phyloP scores from a whole-genome alignment of 139 green algal genomes.

The Picochlorum sp. region DNA sequence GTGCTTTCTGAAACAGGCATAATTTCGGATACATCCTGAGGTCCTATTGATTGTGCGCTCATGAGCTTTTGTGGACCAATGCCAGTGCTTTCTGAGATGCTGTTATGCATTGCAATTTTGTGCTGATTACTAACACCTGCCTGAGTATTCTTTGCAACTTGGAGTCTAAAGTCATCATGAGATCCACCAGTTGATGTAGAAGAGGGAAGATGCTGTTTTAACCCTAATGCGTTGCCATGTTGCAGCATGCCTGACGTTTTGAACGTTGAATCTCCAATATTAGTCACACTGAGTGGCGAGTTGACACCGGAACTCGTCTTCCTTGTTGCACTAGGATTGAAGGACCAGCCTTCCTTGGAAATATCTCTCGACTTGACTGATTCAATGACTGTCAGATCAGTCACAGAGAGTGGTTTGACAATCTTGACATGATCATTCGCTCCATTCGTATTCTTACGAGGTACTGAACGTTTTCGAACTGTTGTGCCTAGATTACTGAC shows the following conservation, averaged over 20 bases:
- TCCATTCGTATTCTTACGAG: neutral
- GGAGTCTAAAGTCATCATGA: no score
- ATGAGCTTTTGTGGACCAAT: neutral
- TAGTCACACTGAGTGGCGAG: neutral
- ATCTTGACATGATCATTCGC: neutral
- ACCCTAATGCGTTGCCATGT: no score
- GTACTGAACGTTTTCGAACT: conserved; percentile 1
- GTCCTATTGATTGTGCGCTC: conserved; percentile 11
- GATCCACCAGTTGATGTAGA: no score
- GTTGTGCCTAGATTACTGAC: neutral
- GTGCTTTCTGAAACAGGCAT: no score
- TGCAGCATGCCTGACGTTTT: no score
- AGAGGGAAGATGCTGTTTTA: no score
- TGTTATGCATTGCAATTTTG: neutral
- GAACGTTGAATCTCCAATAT: neutral
- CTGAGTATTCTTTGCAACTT: no score
- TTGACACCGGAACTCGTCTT: neutral
- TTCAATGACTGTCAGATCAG: neutral
- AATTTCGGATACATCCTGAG: neutral
- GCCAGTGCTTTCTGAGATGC: neutral
- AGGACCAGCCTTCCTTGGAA: neutral
- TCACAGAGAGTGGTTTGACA: neutral
- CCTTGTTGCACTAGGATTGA: neutral
- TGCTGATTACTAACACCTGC: neutral
- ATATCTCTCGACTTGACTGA: neutral